Percentiles rank a stretch among this genome's conserved stretches.
Evolutionary conservation across 768 basidiomycete species (phyloP).

Genomic region (Pleurotus ostreatus): DNA sequence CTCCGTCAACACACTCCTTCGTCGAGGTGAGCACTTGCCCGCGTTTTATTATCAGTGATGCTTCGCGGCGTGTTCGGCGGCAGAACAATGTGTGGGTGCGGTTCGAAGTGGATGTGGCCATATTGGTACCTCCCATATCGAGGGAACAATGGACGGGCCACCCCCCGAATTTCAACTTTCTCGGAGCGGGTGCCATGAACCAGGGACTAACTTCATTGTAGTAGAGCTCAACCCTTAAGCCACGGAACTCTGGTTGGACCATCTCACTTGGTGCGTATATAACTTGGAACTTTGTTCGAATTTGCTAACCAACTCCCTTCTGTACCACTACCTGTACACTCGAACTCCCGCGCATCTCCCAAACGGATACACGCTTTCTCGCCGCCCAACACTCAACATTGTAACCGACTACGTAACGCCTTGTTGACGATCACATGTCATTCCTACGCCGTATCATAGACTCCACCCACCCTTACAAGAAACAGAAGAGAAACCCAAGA

Average conservation of each 20-base stretch:
- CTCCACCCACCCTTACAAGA: constrained; percentile 38
- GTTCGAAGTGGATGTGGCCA: not conserved
- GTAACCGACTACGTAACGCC: constrained; percentile 17
- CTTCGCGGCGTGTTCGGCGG: not conserved
- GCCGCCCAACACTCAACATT: constrained; percentile 16
- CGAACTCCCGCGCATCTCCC: not conserved
- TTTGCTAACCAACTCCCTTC: not conserved
- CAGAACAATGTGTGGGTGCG: not conserved
- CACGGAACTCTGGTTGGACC: constrained; percentile 17
- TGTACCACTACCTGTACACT: constrained; percentile 1
- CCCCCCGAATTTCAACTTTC: constrained; percentile 18
- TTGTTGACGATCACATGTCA: constrained; percentile 22
- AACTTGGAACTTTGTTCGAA: constrained; percentile 4
- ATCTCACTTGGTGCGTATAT: constrained; percentile 12
- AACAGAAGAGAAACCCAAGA: constrained; percentile 36
- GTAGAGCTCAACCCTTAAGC: constrained; percentile 21
- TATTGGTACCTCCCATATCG: constrained; percentile 8
- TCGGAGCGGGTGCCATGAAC: constrained; percentile 1
- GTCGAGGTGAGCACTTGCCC: constrained; percentile 35
- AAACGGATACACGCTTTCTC: too few relatives aligned
- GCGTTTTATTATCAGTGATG: constrained; percentile 16
- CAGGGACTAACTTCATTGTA: constrained; percentile 27
- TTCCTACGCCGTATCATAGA: constrained; percentile 39
- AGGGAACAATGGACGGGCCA: constrained; percentile 19
- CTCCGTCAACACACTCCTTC: constrained; percentile 64